Evolutionary conservation across 257 asterid species (phyloP), one percentile per base, ranked within the genome.

Genomic region (Gynochthodes officinalis): DNA sequence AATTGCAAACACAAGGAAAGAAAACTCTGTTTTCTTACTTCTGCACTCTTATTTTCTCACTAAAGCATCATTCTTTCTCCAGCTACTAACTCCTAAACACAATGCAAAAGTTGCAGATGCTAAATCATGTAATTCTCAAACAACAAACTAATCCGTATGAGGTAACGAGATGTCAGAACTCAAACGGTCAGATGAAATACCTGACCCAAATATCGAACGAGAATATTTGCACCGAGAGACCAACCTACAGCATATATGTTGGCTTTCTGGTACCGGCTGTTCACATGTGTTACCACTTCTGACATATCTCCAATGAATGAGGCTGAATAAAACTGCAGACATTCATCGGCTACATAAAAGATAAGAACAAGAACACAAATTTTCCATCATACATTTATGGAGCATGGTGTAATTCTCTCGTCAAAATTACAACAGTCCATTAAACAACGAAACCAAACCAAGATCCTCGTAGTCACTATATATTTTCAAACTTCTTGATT

Each of bases 181-280:
- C n/a, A 59, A 39, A 48, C n/a, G 10, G 33, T 55, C 4, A 60
- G 69, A 49, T 59, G 42, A 67, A 62, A 60, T 84, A 89, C 99
- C 97, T 84, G 96, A 28, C 97, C 97, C 81, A 88, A 80, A 76
- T 89, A 94, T 43, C 90, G 90, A 79, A 91, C 97, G 28, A 94
- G 96, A 81, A 94, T 94, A 84, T 94, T 94, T 68, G 97, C 99
- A 67, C 97, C 97, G 54, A 94, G 92, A 72, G 99, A 94, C 97
- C 99, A 94, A 55, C 99, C 97, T 79, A 72, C 91, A 49, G 97
- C 97, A 83, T 91, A 94, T 70, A 91, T 59, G 69, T 91, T 91
- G 59, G 99, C 95, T 37, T 75, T 80, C 62, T 93, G 97, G 69
- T 89, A 91, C 67, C 91, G 86, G 35, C 33, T 75, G 32, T 86